phyloP scores from a whole-genome alignment of 75 land plant genomes.

The Cryptomeria japonica region DNA sequence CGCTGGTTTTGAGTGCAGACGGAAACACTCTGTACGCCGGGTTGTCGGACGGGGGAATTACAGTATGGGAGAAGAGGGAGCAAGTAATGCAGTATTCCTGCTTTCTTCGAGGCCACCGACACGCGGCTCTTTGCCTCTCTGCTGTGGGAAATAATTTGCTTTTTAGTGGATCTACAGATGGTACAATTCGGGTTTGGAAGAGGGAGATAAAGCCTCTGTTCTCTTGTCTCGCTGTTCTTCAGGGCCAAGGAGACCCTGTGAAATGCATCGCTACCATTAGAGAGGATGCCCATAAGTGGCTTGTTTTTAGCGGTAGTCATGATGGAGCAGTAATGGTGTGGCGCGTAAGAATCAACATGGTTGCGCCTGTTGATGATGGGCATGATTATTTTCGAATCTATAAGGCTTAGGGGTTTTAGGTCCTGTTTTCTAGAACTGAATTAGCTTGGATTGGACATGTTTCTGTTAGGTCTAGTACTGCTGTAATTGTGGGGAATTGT shows the following conservation, averaged over 20 bases:
- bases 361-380: too few relatives aligned
- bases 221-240: slow-evolving; percentile 43
- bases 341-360: background rate
- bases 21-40: slow-evolving; percentile 54
- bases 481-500: too few relatives aligned
- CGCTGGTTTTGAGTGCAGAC: slow-evolving; percentile 42
- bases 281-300: background rate
- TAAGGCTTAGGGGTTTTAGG: too few relatives aligned
- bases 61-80: slow-evolving; percentile 46
- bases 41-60: slow-evolving; percentile 63
- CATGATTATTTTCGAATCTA: too few relatives aligned
- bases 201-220: slow-evolving; percentile 23
- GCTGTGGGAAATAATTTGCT: slow-evolving; percentile 39
- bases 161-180: slow-evolving; percentile 81
- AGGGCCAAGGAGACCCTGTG: slow-evolving; percentile 72
- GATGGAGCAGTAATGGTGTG: slow-evolving; percentile 4
- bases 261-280: slow-evolving; percentile 60
- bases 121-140: slow-evolving; percentile 70
- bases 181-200: slow-evolving; percentile 67
- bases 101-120: slow-evolving; percentile 55
- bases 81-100: slow-evolving; percentile 35
- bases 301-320: background rate
- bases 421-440: too few relatives aligned
- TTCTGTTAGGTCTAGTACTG: too few relatives aligned
- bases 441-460: too few relatives aligned